Evolutionary conservation across 805 yeast genomes (phyloP).

Genomic region (Pichia kluyveri): DNA sequence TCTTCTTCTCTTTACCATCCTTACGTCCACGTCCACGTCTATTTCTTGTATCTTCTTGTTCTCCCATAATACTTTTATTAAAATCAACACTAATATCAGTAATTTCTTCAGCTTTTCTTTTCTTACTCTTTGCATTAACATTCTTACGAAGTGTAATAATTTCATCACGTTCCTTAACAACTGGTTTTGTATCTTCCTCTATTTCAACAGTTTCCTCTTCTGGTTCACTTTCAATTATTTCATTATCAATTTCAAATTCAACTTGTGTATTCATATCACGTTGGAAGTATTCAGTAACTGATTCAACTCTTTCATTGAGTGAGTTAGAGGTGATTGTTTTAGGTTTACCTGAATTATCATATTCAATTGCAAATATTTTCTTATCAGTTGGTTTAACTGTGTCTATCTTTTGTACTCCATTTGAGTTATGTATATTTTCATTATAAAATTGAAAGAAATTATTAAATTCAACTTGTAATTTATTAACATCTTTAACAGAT

Average conservation of each 20-base stretch:
- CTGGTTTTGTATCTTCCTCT: conserved; percentile 10
- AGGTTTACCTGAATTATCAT: conserved; percentile 13
- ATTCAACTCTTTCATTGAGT: conserved; percentile 12
- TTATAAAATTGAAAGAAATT: conserved; percentile 9
- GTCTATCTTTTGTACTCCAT: not conserved
- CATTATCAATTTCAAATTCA: conserved; percentile 12
- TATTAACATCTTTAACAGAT: conserved; percentile 16
- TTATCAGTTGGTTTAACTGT: conserved; percentile 1
- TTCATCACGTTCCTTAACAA: conserved; percentile 15
- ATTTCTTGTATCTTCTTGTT: not conserved
- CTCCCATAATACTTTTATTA: conserved; percentile 18
- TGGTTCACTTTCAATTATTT: conserved; percentile 10
- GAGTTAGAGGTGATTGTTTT: conserved; percentile 7
- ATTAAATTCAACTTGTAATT: conserved; percentile 16
- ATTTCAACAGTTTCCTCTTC: not conserved
- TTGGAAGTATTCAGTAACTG: conserved; percentile 11
- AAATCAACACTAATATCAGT: conserved; percentile 19
- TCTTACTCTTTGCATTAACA: conserved; percentile 3
- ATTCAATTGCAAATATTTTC: conserved; percentile 15
- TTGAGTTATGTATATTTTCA: not conserved
- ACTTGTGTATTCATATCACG: conserved; percentile 10
- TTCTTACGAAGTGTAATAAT: conserved; percentile 24
- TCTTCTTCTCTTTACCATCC: conserved; percentile 17
- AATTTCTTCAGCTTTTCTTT: conserved; percentile 14
- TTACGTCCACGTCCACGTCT: conserved; percentile 11